phyloP scores from a whole-genome alignment of 2,329 filamentous ascomycete species.

The Pseudovirgaria hyperparasitica region DNA sequence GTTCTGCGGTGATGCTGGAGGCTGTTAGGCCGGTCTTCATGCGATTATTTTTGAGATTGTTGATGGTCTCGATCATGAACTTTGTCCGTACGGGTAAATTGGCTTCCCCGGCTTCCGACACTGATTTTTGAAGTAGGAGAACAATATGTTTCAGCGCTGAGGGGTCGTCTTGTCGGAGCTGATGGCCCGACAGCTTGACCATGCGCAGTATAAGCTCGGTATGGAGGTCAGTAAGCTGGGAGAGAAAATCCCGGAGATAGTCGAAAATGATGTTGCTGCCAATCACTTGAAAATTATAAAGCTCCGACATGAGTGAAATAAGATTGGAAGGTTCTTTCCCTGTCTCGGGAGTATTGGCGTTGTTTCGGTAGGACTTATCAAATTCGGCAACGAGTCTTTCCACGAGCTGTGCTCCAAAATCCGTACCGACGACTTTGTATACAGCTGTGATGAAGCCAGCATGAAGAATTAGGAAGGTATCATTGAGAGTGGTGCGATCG shows the following conservation, averaged over 20 bases:
- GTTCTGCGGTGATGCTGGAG: slow-evolving; percentile 62
- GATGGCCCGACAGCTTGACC: slow-evolving; percentile 62
- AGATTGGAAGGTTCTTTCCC: slow-evolving; percentile 59
- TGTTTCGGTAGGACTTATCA: slow-evolving; percentile 46
- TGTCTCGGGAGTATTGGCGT: slow-evolving; percentile 18
- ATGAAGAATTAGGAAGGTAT: slow-evolving; percentile 82
- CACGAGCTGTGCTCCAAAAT: slow-evolving; percentile 79
- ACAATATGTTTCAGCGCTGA: slow-evolving; percentile 83
- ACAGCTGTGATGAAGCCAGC: slow-evolving; percentile 81
- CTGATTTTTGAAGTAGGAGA: slow-evolving; percentile 58
- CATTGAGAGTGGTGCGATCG: slow-evolving; percentile 64
- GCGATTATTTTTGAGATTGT: slow-evolving; percentile 87
- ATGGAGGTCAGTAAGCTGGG: slow-evolving; percentile 67
- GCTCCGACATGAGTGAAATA: slow-evolving; percentile 67
- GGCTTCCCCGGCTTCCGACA: slow-evolving; percentile 52
- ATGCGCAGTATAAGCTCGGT: slow-evolving; percentile 79
- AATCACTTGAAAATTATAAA: slow-evolving; percentile 88
- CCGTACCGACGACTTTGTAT: slow-evolving; percentile 76
- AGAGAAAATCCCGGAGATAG: slow-evolving; percentile 68
- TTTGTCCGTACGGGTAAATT: slow-evolving; percentile 78
- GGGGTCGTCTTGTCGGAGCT: slow-evolving; percentile 80
- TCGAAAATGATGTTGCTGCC: slow-evolving; percentile 79
- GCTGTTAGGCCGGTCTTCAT: slow-evolving; percentile 63
- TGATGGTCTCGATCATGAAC: slow-evolving; percentile 96
- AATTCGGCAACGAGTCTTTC: slow-evolving; percentile 68